Evolutionary conservation across 2,329 filamentous ascomycete genomes (phyloP), one percentile per base, ranked within the genome.

Genomic region (Penicillium sp.): DNA sequence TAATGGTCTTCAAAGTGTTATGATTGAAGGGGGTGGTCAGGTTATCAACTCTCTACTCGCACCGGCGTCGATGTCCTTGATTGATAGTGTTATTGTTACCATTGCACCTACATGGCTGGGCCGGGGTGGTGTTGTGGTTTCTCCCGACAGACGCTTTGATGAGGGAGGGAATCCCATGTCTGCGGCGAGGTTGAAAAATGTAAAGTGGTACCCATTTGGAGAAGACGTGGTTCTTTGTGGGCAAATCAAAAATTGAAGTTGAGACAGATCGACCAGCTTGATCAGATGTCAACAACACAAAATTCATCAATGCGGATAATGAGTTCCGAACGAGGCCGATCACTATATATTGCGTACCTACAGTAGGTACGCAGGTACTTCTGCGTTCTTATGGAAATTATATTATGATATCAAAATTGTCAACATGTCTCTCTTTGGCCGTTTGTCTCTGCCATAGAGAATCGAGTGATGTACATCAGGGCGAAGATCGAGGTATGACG

Each of bases 21-120:
- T 97, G 93, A 82, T 97, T 42, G 93, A 97, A 70, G 93, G 93
- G 0, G 93, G 93, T 3, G 92, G 84, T 0, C 78, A 80, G 14
- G 85, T 97, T 29, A 96, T 97, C 71, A 95, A 95, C 68, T 85
- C 88, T 2, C 76, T 97, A 4, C 80, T 97, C 8, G 77, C 81
- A 26, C 79, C 83, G 1, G 71, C 72, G 1, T 83, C 84, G 61
- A 80, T 85, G 31, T 59, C 67, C 4, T 73, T 92, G 4, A 78
- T 96, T 26, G 83, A 90, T 68, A 87, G 88, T 3, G 88, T 96
- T 45, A 89, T 97, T 68, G 81, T 97, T 48, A 97, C 93, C 0
- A 88, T 97, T 68, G 92, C 93, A 2, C 93, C 93, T 4, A 91
- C 87, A 0, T 97, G 91, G 87, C 79, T 97, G 21, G 93, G 93